Conservation (phyloP, 192 early-diverging fungal species). For the Backusella psychrophila region DNA sequence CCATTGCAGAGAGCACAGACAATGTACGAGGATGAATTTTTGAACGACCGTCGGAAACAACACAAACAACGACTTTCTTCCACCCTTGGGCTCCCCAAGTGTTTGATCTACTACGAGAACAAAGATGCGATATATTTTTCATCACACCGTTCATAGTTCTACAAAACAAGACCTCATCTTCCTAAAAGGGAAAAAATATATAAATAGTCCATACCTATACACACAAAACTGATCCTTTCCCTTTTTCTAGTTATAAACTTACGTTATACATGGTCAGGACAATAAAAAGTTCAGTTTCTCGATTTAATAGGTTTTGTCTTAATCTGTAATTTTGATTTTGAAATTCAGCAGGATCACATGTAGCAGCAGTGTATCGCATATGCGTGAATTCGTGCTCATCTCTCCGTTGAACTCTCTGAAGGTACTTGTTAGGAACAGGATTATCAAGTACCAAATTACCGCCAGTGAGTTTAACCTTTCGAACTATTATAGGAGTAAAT, state of each 20-base stretch:
- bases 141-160: slow-evolving; percentile 85
- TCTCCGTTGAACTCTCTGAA: slow-evolving; percentile 47
- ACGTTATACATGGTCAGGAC: slow-evolving; percentile 78
- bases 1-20: slow-evolving; percentile 70
- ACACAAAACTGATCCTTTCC: background rate
- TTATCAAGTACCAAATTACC: slow-evolving; percentile 72
- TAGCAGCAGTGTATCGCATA: slow-evolving; percentile 72
- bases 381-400: slow-evolving; percentile 69
- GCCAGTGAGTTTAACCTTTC: slow-evolving; percentile 61
- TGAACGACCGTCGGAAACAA: slow-evolving; percentile 76
- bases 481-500: slow-evolving; percentile 9
- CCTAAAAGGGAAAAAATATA: slow-evolving; percentile 38
- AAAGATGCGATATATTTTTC: slow-evolving; percentile 84
- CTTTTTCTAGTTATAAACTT: slow-evolving; percentile 16
- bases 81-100: slow-evolving; percentile 72
- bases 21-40: slow-evolving; percentile 65
- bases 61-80: slow-evolving; percentile 78
- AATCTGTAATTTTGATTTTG: slow-evolving; percentile 55
- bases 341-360: slow-evolving; percentile 68
- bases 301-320: slow-evolving; percentile 49
- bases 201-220: background rate
- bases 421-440: slow-evolving; percentile 59
- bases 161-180: slow-evolving; percentile 89
- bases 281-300: slow-evolving; percentile 65
- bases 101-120: slow-evolving; percentile 56